These are phyloP conservation scores for Calonectria hawksworthii DNA, from an alignment of 2,329 filamentous ascomycete species.

Conservation along the genomic window DNA sequence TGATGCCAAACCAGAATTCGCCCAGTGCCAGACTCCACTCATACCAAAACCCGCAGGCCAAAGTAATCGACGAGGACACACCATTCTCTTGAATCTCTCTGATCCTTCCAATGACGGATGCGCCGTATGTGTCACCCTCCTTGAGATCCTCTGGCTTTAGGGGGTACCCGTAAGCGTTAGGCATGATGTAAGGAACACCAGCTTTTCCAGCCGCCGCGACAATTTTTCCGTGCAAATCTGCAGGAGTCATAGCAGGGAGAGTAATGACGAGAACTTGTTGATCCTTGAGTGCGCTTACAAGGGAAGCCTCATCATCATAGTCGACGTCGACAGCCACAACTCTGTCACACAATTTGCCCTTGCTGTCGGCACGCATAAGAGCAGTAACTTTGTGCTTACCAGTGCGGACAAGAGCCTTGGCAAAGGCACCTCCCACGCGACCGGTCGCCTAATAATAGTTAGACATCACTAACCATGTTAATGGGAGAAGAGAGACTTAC, in stretches of 20 bases:
- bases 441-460: slow-evolving; percentile 44
- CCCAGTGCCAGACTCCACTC: slow-evolving; percentile 63
- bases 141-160: slow-evolving; percentile 57
- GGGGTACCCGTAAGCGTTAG: slow-evolving; percentile 55
- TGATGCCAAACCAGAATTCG: slow-evolving; percentile 60
- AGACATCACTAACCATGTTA: not conserved
- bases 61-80: slow-evolving; percentile 57
- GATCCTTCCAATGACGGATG: slow-evolving; percentile 42
- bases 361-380: slow-evolving; percentile 60
- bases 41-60: slow-evolving; percentile 70
- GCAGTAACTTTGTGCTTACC: slow-evolving; percentile 67
- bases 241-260: slow-evolving; percentile 57
- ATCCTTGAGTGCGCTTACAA: slow-evolving; percentile 64
- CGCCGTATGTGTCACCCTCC: slow-evolving; percentile 53
- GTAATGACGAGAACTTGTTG: slow-evolving; percentile 72
- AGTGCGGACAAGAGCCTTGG: slow-evolving; percentile 57
- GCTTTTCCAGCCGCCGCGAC: slow-evolving; percentile 68
- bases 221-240: slow-evolving; percentile 62
- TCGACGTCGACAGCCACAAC: slow-evolving; percentile 58
- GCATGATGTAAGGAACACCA: slow-evolving; percentile 67
- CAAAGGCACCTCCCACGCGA: slow-evolving; percentile 56
- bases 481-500: slow-evolving; percentile 50
- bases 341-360: slow-evolving; percentile 58
- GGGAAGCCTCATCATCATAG: slow-evolving; percentile 57
- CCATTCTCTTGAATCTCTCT: slow-evolving; percentile 57